Conservation (phyloP, 73 alveolate genomes). For the Urostyla sp. region DNA sequence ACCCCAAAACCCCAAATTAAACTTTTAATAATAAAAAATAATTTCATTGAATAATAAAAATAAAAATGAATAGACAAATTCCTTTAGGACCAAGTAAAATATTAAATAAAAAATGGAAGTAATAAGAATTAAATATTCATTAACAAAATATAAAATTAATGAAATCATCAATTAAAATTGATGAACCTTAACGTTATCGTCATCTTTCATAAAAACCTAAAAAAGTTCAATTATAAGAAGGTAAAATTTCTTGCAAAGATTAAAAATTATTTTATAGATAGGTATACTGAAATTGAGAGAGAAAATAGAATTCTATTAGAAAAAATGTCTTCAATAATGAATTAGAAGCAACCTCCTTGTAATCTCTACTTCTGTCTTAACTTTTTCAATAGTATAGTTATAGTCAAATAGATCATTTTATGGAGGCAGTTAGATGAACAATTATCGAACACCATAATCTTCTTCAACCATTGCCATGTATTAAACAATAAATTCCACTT, state of each 20-base stretch:
- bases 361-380: no score
- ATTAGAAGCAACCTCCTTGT: no score
- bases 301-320: slow-evolving; percentile 82
- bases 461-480: no score
- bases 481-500: no score
- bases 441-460: no score
- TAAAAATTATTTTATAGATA: slow-evolving; percentile 31
- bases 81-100: slow-evolving; percentile 37
- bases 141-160: background rate
- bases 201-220: slow-evolving; percentile 10
- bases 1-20: slow-evolving; percentile 40
- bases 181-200: slow-evolving; percentile 5
- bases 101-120: slow-evolving; percentile 23
- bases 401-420: no score
- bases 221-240: slow-evolving; percentile 19
- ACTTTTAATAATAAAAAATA: background rate
- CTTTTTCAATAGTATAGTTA: no score
- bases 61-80: slow-evolving; percentile 21
- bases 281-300: slow-evolving; percentile 82
- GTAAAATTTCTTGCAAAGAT: background rate
- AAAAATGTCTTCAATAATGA: no score
- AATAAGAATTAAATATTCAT: slow-evolving; percentile 6
- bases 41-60: background rate
- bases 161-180: background rate
- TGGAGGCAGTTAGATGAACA: no score